These are phyloP conservation scores for Isoetes engelmannii DNA, from an alignment of 83 land plant species.

Conservation along the genomic window DNA sequence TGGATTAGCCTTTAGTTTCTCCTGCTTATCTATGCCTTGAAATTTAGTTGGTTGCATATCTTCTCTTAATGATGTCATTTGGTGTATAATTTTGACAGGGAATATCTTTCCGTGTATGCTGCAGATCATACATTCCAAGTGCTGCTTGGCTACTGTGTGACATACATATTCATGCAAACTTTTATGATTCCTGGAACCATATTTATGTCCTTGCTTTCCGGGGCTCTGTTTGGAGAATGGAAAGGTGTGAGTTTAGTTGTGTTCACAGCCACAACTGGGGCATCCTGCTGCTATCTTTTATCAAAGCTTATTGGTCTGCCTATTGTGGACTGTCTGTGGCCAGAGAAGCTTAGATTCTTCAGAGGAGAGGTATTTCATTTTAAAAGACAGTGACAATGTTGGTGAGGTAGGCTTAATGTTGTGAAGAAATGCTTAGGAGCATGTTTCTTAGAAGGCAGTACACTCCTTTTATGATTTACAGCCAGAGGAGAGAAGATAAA, in stretches of 20 bases:
- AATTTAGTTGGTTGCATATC: background rate
- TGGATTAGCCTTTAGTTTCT: background rate
- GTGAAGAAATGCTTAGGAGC: too few species aligned
- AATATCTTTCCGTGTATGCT: slow-evolving; percentile 63
- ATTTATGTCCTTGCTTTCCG: slow-evolving; percentile 88
- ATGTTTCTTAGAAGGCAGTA: too few species aligned
- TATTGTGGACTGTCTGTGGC: slow-evolving; percentile 66
- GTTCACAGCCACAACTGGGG: slow-evolving; percentile 81
- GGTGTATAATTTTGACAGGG: slow-evolving; percentile 39
- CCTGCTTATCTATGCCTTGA: background rate
- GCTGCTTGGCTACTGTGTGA: slow-evolving; percentile 73
- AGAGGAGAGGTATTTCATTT: slow-evolving; percentile 55
- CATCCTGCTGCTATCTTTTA: slow-evolving; percentile 85
- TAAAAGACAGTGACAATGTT: too few species aligned
- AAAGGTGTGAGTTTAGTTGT: slow-evolving; percentile 67
- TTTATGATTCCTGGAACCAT: slow-evolving; percentile 98
- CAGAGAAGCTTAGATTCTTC: slow-evolving; percentile 77
- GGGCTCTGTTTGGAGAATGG: slow-evolving; percentile 79
- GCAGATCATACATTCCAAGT: slow-evolving; percentile 59
- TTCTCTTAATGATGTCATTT: background rate
- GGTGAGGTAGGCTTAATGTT: too few species aligned
- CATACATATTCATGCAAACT: slow-evolving; percentile 94
- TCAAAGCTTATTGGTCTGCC: slow-evolving; percentile 85
- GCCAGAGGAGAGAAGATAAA: too few species aligned
- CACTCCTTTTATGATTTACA: too few species aligned